Conservation (phyloP, 257 asterid genomes). For the Perilla frutescens region DNA sequence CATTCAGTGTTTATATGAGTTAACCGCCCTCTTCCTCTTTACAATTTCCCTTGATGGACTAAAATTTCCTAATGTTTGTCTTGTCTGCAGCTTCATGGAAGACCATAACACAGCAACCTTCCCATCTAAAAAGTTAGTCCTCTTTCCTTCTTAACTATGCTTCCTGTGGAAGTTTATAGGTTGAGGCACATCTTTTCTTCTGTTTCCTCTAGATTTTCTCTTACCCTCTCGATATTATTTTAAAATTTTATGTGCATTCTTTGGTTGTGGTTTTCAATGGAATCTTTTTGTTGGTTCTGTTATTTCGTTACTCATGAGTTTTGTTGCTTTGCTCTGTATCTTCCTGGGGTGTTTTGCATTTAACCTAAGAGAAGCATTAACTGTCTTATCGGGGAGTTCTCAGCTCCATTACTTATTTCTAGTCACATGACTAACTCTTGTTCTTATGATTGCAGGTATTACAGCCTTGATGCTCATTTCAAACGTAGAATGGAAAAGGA, state of each 20-base stretch:
- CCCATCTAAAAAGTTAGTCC: slow-evolving; percentile 89
- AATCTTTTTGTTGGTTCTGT: not conserved
- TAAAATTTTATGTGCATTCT: not conserved
- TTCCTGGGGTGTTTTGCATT: not conserved
- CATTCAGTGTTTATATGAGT: not conserved
- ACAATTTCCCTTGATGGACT: not conserved
- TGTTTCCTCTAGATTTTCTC: not conserved
- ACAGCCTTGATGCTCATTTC: slow-evolving; percentile 79
- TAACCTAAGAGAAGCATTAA: not conserved
- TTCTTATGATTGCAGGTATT: slow-evolving; percentile 64
- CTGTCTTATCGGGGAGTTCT: slow-evolving; percentile 13
- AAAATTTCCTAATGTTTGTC: slow-evolving; percentile 23
- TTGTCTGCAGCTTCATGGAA: slow-evolving; percentile 87
- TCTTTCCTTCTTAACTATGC: slow-evolving; percentile 29
- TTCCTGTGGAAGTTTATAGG: not conserved
- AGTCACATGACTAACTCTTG: slow-evolving; percentile 24
- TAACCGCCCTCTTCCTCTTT: not conserved
- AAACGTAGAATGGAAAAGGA: slow-evolving; percentile 72
- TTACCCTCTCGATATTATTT: not conserved
- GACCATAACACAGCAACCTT: slow-evolving; percentile 99
- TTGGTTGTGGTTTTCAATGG: slow-evolving; percentile 1
- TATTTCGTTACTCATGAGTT: not conserved
- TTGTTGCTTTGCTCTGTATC: slow-evolving; percentile 1
- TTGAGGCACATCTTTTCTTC: not conserved
- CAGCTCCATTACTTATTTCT: slow-evolving; percentile 9